Evolutionary conservation across 441 rosid species (phyloP), one percentile per base, ranked within the genome.

Genomic region (Adansonia madagascariensis): DNA sequence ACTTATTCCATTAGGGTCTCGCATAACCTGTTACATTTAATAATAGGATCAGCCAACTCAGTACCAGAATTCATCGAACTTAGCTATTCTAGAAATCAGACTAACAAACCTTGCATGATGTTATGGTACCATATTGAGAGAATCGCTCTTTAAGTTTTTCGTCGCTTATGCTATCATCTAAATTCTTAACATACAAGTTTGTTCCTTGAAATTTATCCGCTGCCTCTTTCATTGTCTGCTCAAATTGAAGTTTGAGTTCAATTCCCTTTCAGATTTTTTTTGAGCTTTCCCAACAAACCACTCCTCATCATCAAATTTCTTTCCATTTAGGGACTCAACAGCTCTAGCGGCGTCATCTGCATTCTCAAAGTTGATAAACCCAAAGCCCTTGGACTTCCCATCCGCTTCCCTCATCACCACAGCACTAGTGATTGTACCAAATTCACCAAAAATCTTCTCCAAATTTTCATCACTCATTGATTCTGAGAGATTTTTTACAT

Each of bases 221-320:
- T 20, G 86, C 85, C 77, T 91, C 94, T 86, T 84, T 91, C 74
- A 85, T 78, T 75, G 81, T 86, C 78, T 89, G 94, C 87, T 91
- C 94, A 80, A 85, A 91, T 75, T 65, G 81, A 20, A 73, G 82
- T 63, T 86, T 91, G 63, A 91, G 84, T 74, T 89, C 92, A 0
- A 62, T 80, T 89, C 92, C 77, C 94, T 89, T 71, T 91, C 94
- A 9, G 88, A 86, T 77, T 89, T 90, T 77, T 90, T 90, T 77
- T 89, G 94, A 35, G 94, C 93, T 85, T 82, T 88, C 61, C 94
- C 94, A 47, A 88, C 92, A 80, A 79, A 90, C 93, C 90, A 90
- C 81, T 90, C 94, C 86, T 87, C 87, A 44, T 88, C 92, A 6
- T 90, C 94, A 81, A 84, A 79, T 59, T 82, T 89, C 80, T 80